These are phyloP conservation scores for Funneliformis caledonium DNA, from an alignment of 371 early-diverging fungal genomes.

Conservation along the genomic window DNA sequence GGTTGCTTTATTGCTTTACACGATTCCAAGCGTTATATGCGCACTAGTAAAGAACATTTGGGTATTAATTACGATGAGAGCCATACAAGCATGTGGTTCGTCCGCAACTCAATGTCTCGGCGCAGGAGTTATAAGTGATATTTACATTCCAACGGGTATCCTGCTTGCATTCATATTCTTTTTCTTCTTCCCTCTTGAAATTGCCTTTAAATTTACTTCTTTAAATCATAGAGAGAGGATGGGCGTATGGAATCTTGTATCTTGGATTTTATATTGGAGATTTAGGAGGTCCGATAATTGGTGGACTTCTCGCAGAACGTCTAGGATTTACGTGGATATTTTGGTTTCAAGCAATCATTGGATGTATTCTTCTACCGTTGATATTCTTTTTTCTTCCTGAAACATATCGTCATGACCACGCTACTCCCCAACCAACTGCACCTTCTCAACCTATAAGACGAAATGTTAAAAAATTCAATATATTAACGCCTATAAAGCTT, in stretches of 20 bases:
- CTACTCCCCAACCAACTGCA: neutral
- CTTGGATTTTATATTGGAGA: slow-evolving; percentile 20
- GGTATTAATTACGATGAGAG: slow-evolving; percentile 51
- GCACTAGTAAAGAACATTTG: neutral
- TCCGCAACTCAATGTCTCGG: slow-evolving; percentile 75
- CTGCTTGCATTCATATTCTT: neutral
- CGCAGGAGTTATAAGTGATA: slow-evolving; percentile 70
- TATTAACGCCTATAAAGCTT: neutral
- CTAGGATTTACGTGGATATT: slow-evolving; percentile 25
- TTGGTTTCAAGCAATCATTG: slow-evolving; percentile 6
- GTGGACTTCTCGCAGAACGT: neutral
- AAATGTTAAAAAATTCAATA: neutral
- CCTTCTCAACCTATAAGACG: neutral
- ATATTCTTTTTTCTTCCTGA: slow-evolving; percentile 30
- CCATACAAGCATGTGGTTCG: slow-evolving; percentile 73
- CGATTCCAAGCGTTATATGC: slow-evolving; percentile 60
- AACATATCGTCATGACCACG: neutral
- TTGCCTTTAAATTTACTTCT: neutral
- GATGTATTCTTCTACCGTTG: neutral
- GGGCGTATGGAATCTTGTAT: slow-evolving; percentile 19
- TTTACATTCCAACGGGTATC: slow-evolving; percentile 43
- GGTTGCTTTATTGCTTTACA: slow-evolving; percentile 60
- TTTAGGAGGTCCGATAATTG: neutral
- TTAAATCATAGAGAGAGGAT: slow-evolving; percentile 8
- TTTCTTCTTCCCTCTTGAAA: too few relatives aligned